A percentile compares a stretch with the other conserved stretches of the same genome.
Evolutionary conservation across 495 filamentous ascomycete species (phyloP).

Genomic region (Xylaria cubensis): DNA sequence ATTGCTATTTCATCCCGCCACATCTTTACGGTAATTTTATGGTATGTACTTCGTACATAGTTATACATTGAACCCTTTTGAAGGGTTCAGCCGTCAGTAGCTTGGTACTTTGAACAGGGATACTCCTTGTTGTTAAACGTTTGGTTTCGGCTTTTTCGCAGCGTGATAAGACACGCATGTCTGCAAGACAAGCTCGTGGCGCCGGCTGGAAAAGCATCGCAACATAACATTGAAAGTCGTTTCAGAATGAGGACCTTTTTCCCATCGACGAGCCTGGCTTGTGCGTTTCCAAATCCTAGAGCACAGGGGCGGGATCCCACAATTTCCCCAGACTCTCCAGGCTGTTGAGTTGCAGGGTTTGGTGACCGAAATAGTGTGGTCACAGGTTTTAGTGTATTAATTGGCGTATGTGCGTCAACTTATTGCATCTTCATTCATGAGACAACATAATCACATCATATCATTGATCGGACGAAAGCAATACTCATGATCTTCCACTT

Average conservation of each 20-base stretch:
- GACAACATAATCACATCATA: conserved; percentile 5
- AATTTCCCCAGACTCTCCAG: conserved; percentile 23
- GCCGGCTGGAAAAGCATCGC: not conserved
- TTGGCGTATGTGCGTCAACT: not conserved
- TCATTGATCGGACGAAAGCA: not conserved
- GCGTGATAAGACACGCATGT: not conserved
- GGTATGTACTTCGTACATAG: too few species aligned
- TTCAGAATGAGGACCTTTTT: not conserved
- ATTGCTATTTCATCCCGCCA: not conserved
- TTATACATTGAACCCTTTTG: not conserved
- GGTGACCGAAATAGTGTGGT: conserved; percentile 5
- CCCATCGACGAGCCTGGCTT: not conserved
- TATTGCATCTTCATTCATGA: conserved; percentile 3
- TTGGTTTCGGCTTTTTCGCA: not conserved
- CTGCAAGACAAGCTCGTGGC: not conserved
- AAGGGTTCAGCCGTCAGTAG: not conserved
- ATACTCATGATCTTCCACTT: not conserved
- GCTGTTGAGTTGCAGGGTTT: conserved; percentile 6
- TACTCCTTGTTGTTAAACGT: not conserved
- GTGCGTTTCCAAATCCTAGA: not conserved
- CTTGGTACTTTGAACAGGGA: not conserved
- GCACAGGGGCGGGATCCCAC: conserved; percentile 25
- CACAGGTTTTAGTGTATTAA: conserved; percentile 4
- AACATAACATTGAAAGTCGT: not conserved
- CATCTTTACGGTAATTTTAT: not conserved